Percentiles rank a stretch among this genome's conserved stretches.
Evolutionary conservation across 352 stramenopile species (phyloP).

Genomic region (Globisporangium irregulare): DNA sequence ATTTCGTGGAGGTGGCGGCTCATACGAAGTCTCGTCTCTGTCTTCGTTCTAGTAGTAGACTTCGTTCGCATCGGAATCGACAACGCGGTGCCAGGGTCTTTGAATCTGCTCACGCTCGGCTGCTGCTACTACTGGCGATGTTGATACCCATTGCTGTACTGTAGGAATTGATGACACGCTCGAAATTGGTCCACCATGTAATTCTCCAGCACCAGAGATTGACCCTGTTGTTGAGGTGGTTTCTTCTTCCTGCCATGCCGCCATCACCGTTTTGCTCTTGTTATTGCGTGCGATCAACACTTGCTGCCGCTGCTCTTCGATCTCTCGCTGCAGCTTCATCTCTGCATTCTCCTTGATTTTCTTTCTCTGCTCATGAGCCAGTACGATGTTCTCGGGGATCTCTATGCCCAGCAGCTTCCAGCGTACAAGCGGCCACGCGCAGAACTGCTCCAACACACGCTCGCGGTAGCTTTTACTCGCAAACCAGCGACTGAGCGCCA

Average conservation of each 20-base stretch:
- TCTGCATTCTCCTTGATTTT: conserved; percentile 16
- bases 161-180: neutral
- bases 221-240: neutral
- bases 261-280: conserved; percentile 21
- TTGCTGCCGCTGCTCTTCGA: conserved; percentile 29
- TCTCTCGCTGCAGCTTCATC: conserved; percentile 13
- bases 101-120: neutral
- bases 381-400: conserved; percentile 32
- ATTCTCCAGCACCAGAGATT: neutral
- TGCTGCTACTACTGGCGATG: neutral
- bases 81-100: conserved; percentile 12
- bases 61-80: conserved; percentile 17
- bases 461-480: conserved; percentile 32
- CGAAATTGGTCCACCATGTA: neutral
- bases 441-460: conserved; percentile 42
- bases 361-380: conserved; percentile 24
- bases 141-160: neutral
- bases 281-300: conserved; percentile 26
- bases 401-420: conserved; percentile 58
- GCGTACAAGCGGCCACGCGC: conserved; percentile 47
- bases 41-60: conserved; percentile 30
- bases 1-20: neutral
- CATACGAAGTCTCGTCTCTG: conserved; percentile 8
- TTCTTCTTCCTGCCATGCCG: conserved; percentile 28
- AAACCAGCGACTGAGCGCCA: conserved; percentile 42